Conservation (phyloP, 2,329 filamentous ascomycete genomes). For the Calycina marina region DNA sequence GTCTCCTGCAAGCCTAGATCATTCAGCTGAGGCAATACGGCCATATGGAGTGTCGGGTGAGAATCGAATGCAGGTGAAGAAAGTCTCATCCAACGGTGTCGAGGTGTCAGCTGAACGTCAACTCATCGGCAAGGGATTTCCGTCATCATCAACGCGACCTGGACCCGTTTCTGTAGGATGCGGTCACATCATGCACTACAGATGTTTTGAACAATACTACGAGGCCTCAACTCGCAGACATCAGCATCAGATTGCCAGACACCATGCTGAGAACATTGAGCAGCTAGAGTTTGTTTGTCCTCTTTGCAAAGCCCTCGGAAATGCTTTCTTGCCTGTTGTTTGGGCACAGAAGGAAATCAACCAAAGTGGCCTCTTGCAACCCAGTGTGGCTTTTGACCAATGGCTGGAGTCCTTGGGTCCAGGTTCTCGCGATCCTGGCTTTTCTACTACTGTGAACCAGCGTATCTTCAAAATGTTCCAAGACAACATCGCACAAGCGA, state of each 20-base stretch:
- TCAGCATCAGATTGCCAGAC: slow-evolving; percentile 79
- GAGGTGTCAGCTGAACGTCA: slow-evolving; percentile 62
- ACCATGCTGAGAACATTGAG: slow-evolving; percentile 72
- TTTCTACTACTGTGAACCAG: not conserved
- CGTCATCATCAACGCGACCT: slow-evolving; percentile 45
- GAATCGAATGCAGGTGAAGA: slow-evolving; percentile 65
- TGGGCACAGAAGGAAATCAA: slow-evolving; percentile 88
- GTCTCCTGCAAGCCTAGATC: slow-evolving; percentile 70
- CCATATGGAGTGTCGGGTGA: slow-evolving; percentile 86
- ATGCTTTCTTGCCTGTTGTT: slow-evolving; percentile 84
- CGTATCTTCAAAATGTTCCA: not conserved
- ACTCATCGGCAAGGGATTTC: slow-evolving; percentile 80
- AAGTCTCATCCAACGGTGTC: slow-evolving; percentile 58
- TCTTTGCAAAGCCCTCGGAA: slow-evolving; percentile 90
- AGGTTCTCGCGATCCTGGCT: no score
- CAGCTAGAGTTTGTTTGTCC: slow-evolving; percentile 90
- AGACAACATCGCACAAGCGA: slow-evolving; percentile 3
- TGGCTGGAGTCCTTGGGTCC: slow-evolving; percentile 14
- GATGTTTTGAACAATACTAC: slow-evolving; percentile 86
- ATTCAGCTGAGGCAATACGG: slow-evolving; percentile 65
- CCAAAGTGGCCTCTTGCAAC: slow-evolving; percentile 58
- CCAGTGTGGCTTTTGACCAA: slow-evolving; percentile 42
- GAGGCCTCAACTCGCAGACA: slow-evolving; percentile 74
- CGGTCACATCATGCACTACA: slow-evolving; percentile 97
- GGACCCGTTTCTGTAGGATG: slow-evolving; percentile 84